phyloP scores from a whole-genome alignment of 768 basidiomycete species.

The Lentinula lateritia region DNA sequence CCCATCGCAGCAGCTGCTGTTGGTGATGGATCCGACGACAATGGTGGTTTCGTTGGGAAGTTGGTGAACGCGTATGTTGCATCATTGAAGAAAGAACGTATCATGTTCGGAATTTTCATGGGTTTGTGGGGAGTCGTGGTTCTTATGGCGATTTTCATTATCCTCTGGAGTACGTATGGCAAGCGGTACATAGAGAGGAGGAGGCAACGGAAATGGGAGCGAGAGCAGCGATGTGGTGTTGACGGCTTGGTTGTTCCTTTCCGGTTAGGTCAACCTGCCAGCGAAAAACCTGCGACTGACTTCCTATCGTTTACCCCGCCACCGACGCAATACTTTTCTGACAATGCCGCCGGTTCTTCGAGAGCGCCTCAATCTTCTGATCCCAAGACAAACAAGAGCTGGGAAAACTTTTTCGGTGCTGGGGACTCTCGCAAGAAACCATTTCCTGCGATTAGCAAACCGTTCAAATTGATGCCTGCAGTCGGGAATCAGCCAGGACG shows the following conservation, averaged over 20 bases:
- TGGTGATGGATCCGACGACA: conserved; percentile 45
- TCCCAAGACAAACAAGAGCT: conserved; percentile 33
- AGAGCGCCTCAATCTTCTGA: conserved; percentile 10
- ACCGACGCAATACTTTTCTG: conserved; percentile 25
- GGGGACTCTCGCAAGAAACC: conserved; percentile 15
- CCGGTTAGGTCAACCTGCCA: conserved; percentile 10
- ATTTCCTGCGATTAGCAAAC: conserved; percentile 19
- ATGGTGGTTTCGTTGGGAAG: conserved; percentile 62
- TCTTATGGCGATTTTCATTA: conserved; percentile 64
- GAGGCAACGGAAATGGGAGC: conserved; percentile 43
- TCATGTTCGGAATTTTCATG: conserved; percentile 82
- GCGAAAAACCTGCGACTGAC: conserved; percentile 19
- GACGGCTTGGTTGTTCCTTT: conserved; percentile 38
- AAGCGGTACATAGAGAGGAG: conserved; percentile 39
- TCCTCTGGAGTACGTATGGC: conserved; percentile 71
- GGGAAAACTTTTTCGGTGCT: conserved; percentile 38
- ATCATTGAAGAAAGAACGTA: conserved; percentile 71
- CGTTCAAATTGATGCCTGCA: conserved; percentile 39
- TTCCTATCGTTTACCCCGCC: conserved; percentile 47
- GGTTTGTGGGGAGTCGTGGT: conserved; percentile 81
- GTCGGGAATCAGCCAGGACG: conserved; percentile 10
- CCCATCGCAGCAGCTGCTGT: conserved; percentile 85
- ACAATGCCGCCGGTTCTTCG: background rate
- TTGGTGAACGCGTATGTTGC: conserved; percentile 70
- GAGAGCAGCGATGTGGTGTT: conserved; percentile 44